Base-by-base conservation (phyloP, 192 early-diverging fungal species). In the Backusella mclennaniae region DNA sequence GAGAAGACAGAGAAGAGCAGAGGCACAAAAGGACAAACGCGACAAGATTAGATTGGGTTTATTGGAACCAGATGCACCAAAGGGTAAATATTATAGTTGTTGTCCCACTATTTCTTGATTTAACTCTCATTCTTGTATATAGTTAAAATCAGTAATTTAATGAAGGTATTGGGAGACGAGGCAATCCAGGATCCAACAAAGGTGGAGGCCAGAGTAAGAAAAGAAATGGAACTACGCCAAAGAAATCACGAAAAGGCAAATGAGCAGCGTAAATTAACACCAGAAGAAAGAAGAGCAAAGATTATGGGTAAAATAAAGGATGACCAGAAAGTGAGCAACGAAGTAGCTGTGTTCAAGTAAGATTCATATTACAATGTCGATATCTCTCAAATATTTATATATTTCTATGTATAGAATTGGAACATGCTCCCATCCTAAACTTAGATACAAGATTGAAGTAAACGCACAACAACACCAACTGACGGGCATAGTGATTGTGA, bases 41-140 rank as follows among this genome's bases (percentile, higher is more conserved):
- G 97, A 99, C 56, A 97, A 97, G 74, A 94, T 97, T 63, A 90
- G 95, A 68, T 85, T 99, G 4, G 98, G 98, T 1, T 84, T 99
- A 31, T 76, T 97, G 71, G 95, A 95, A 36, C 94, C 97, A 0
- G 97, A 98, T 73, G 92, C 42, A 19, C 36, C 7, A 6, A 35
- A 69, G 46, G 4, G 39, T 15, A 8, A 36, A 23, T 33, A 33
- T 2, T 3, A 33, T 33, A 33, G 1, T 33, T 33, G 31, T 1
- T 2, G 2, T 33, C 1, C 31, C 31, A 33, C 2, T 33, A 33
- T 33, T 3, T 33, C 33, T 33, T 33, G 33, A 33, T 39, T 12
- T 39, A 39, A 33, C 33, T 12, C 11, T 3, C 11, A 39, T 11
- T 39, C 38, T 39, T 39, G 38, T 0, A 12, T 33, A 12, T 71